Base-by-base conservation (phyloP, 176 grass and related monocot genomes). In the Avena atlantica region DNA sequence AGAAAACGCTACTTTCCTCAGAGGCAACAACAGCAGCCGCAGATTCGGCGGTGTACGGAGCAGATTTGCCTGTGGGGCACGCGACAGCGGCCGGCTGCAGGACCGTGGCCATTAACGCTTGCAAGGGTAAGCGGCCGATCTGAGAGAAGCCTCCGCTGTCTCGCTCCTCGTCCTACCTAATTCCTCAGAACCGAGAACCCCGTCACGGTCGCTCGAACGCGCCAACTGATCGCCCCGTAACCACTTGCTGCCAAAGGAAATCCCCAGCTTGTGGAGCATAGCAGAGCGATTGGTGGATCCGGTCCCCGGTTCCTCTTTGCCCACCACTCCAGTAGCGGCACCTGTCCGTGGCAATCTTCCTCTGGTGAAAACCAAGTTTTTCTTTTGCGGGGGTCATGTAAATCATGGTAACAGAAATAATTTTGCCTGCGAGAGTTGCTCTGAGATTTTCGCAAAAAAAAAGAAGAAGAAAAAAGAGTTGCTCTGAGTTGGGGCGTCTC, bases 141-240 rank as follows among this genome's bases (percentile, higher is more conserved):
- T 34, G 36, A 25, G 34, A 47, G 81, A 47, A 19, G 25, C 8
- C 16, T 12, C 12, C 75, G 72, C 76, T 59, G 19, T 59, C 12
- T 42, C 27, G 9, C 49, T 36, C 27, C 1, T 9, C 15, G 2
- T 20, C 52, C 52, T 31, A 36, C 31, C 31, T 14, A n/a, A 21
- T 14, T 25, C 2, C 36, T 23, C 21, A 56, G 15, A 29, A 15
- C 15, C 17, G 6, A 23, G 6, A 23, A 15, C 53, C 36, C 52
- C 17, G 53, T 61, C 34, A 61, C 16, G 24, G 21, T 59, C 17
- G 24, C 12, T 27, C n/a, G 70, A 74, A 31, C 70, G 23, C 70
- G 24, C 42, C 44, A 85, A 36, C 57, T 64, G 51, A 76, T 64
- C 17, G 12, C 58, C 57, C 25, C 80, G 48, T 82, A n/a, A 77